phyloP scores from a whole-genome alignment of 176 grass and related monocot genomes.

The Canna indica region DNA sequence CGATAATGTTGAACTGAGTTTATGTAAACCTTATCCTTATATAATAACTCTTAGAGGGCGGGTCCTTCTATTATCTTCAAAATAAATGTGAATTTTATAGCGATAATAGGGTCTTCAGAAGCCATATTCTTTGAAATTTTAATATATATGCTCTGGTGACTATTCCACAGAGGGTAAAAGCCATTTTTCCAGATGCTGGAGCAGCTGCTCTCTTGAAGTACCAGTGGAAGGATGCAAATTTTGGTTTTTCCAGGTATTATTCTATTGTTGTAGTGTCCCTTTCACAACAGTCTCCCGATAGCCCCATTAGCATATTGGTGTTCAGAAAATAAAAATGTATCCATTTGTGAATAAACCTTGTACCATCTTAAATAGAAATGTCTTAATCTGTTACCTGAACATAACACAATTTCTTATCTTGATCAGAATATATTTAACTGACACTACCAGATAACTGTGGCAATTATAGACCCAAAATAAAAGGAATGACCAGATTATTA shows the following conservation, averaged over 20 bases:
- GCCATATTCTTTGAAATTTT: not conserved
- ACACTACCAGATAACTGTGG: not conserved
- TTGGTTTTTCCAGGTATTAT: slow-evolving; percentile 70
- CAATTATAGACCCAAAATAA: not conserved
- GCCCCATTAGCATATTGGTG: not conserved
- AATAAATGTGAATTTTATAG: no score
- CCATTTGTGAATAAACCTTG: not conserved
- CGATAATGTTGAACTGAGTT: no score
- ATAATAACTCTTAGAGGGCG: no score
- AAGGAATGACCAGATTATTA: not conserved
- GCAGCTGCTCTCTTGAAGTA: slow-evolving; percentile 85
- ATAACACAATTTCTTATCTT: no score
- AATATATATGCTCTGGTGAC: not conserved
- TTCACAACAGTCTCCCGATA: not conserved
- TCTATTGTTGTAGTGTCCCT: not conserved
- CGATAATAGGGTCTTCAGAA: not conserved
- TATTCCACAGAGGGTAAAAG: slow-evolving; percentile 52
- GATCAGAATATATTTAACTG: no score
- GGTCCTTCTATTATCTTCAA: no score
- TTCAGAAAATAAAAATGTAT: not conserved
- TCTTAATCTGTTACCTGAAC: no score
- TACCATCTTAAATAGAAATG: not conserved
- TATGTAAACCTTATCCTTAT: not conserved
- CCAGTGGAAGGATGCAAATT: slow-evolving; percentile 73
- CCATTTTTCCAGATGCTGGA: slow-evolving; percentile 88